Evolutionary conservation across 2,329 filamentous ascomycete species (phyloP).

Genomic region (Blastomyces percursus): DNA sequence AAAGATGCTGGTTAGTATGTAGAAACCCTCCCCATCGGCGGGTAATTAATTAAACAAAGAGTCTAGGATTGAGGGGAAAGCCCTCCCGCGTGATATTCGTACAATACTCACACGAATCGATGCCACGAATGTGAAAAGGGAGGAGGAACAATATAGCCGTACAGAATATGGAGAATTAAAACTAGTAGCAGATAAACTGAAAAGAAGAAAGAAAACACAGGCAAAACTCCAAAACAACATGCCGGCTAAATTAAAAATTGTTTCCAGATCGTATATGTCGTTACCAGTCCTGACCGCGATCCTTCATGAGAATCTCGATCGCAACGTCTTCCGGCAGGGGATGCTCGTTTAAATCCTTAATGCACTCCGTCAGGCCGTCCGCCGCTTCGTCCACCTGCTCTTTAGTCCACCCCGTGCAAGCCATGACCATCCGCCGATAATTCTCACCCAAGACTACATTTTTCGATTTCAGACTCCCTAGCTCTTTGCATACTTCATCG

Average conservation of each 20-base stretch:
- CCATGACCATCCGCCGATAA: slow-evolving; percentile 75
- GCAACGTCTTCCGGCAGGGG: slow-evolving; percentile 35
- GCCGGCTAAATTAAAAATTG: background rate
- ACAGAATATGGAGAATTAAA: background rate
- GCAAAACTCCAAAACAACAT: background rate
- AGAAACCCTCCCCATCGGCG: no score
- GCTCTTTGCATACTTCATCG: slow-evolving; percentile 53
- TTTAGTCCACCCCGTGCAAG: slow-evolving; percentile 74
- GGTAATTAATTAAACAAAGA: background rate
- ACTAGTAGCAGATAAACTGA: background rate
- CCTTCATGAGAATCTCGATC: slow-evolving; percentile 36
- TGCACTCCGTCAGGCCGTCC: slow-evolving; percentile 68
- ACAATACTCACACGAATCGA: background rate
- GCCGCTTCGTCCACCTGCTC: slow-evolving; percentile 69
- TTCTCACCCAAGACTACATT: slow-evolving; percentile 77
- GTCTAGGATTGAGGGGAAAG: background rate
- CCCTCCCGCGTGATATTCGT: background rate
- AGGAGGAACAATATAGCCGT: background rate
- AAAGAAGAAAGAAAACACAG: background rate
- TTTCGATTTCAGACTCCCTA: slow-evolving; percentile 61
- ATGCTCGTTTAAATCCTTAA: slow-evolving; percentile 63
- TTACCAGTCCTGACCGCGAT: slow-evolving; percentile 34
- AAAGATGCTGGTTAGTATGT: background rate
- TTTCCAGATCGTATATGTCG: background rate
- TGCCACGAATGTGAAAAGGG: background rate